These are phyloP conservation scores for Fraxinus nigra DNA, from an alignment of 305 asterid genomes.

Conservation along the genomic window DNA sequence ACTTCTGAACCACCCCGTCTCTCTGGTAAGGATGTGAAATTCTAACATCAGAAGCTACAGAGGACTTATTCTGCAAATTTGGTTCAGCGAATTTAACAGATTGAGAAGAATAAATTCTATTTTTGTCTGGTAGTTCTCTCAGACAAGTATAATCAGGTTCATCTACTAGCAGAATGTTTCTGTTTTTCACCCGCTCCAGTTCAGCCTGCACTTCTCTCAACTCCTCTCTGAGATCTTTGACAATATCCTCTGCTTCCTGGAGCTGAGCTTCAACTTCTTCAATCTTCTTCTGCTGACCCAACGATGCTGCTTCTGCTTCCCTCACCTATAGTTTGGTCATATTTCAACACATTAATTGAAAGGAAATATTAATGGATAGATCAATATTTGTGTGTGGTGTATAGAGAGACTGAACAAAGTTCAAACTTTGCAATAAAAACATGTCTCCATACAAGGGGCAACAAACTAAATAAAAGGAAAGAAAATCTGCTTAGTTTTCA, in stretches of 20 bases:
- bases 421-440: not conserved
- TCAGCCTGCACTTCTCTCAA: slow-evolving; percentile 56
- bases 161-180: slow-evolving; percentile 34
- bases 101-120: slow-evolving; percentile 25
- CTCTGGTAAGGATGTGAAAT: slow-evolving; percentile 25
- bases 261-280: slow-evolving; percentile 95
- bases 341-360: slow-evolving; percentile 5
- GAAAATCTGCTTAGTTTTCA: not conserved
- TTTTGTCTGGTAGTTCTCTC: slow-evolving; percentile 23
- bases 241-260: slow-evolving; percentile 90
- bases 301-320: slow-evolving; percentile 51
- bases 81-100: slow-evolving; percentile 26
- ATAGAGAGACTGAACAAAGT: not conserved
- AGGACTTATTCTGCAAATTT: slow-evolving; percentile 24
- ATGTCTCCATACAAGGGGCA: not conserved
- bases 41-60: slow-evolving; percentile 31
- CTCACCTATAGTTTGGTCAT: slow-evolving; percentile 41
- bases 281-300: slow-evolving; percentile 65
- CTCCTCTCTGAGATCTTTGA: slow-evolving; percentile 80
- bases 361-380: not conserved
- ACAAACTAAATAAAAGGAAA: not conserved
- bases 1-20: slow-evolving; percentile 20
- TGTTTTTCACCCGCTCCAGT: slow-evolving; percentile 50
- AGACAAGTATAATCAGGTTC: slow-evolving; percentile 27
- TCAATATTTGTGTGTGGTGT: not conserved